Evolutionary conservation across 805 yeast genomes (phyloP), one percentile per base, ranked within the genome.

Genomic region (Zygosaccharomyces siamensis): DNA sequence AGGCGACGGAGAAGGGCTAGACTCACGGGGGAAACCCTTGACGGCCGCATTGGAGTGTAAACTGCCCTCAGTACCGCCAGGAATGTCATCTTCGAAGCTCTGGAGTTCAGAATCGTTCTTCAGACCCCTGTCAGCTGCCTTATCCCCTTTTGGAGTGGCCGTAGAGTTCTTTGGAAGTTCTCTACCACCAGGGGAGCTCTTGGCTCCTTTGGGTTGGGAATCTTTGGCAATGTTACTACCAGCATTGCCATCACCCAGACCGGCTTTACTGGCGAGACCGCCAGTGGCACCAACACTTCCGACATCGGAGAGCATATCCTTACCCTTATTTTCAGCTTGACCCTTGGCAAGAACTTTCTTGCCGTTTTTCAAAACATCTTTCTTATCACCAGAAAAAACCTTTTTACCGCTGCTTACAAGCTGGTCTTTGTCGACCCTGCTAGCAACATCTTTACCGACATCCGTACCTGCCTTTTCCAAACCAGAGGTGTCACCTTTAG

Each of bases 361-460:
- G 18, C 36, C 44, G 10, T 30, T 30, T 18, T 41, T 28, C 8
- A 41, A 11, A 4, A 41, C 18, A 24, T 41, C 36, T 24, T 30
- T 41, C 6, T 41, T 41, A 14, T 41, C 36, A 24, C 44, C 37
- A 16, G 44, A 41, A 33, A 41, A 30, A 7, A 28, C 27, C 8
- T 41, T 28, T 12, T 41, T 41, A 26, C 44, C 44, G 20, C 35
- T 27, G 8, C 18, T 24, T 16, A 30, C 14, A 11, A 30, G 26
- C 7, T 41, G 44, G 6, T 41, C 44, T 16, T 30, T 41, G 27
- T 41, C 44, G n/a, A 41, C 27, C 26, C 33, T 20, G 12, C 33
- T 18, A 24, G 37, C 33, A 24, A 33, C 44, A 8, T 41, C 44
- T 12, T 31, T 18, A 32, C 33, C 43, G 36, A 28, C n/a, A 31